Evolutionary conservation across 306 rosid species (phyloP).

Genomic region (Trifolium dubium): DNA sequence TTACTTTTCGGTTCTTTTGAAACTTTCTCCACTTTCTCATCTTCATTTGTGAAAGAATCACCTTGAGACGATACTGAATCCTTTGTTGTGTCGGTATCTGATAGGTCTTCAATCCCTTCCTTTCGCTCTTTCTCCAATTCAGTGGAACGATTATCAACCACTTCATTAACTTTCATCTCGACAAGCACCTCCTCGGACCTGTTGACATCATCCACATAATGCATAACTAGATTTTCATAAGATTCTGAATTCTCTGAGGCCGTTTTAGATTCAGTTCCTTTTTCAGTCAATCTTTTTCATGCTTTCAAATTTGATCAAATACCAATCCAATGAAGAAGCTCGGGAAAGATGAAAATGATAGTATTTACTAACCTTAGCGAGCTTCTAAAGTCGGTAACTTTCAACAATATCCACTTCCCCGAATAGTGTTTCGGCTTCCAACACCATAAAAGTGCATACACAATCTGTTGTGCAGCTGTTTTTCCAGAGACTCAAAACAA

Average conservation of each 20-base stretch:
- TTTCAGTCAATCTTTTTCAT: conserved; percentile 79
- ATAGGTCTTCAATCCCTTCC: conserved; percentile 66
- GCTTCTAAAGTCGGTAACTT: conserved; percentile 31
- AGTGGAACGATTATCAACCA: conserved; percentile 56
- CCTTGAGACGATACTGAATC: conserved; percentile 81
- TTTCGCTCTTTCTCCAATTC: conserved; percentile 66
- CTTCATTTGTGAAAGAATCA: conserved; percentile 61
- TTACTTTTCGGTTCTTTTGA: conserved; percentile 51
- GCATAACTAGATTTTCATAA: conserved; percentile 57
- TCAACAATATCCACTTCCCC: conserved; percentile 39
- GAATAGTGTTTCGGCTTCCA: conserved; percentile 27
- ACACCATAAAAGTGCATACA: conserved; percentile 15
- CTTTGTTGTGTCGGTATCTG: conserved; percentile 71
- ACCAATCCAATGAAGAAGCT: conserved; percentile 46
- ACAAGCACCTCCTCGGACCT: conserved; percentile 61
- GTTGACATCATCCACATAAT: conserved; percentile 73
- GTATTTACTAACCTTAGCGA: conserved; percentile 42
- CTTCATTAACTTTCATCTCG: conserved; percentile 58
- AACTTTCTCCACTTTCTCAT: conserved; percentile 64
- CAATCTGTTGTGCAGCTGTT: conserved; percentile 24
- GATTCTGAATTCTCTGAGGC: conserved; percentile 62
- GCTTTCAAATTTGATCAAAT: conserved; percentile 46
- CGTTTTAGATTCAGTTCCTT: conserved; percentile 55
- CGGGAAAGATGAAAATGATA: conserved; percentile 37
- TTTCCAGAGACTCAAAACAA: conserved; percentile 24